Evolutionary conservation across 2,329 filamentous ascomycete species (phyloP), one percentile per base, ranked within the genome.

Genomic region (Stachybotrys elegans): DNA sequence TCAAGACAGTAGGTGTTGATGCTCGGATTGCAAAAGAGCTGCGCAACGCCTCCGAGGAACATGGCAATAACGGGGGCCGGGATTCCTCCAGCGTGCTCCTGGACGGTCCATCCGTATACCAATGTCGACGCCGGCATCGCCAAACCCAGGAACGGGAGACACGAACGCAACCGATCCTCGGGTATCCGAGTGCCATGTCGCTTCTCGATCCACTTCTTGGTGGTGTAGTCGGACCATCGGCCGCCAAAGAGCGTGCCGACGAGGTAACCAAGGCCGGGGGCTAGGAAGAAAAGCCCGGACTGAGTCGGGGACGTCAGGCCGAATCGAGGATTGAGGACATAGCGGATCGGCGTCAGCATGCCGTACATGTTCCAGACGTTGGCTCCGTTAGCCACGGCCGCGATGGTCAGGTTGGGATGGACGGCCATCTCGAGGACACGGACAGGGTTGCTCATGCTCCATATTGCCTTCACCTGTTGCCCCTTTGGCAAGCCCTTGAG

Each of bases 1-100:
- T 93, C 87, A 32, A 93, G 65, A 59, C 86, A 91, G 64, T 93
- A 91, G 0, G 86, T 87, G 60, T 91, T 90, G 48, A 91, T 61
- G 38, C 77, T 80, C 0, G 85, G 85, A 56, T 89, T 90, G 54
- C 83, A 86, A 56, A 88, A 86, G 6, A 90, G 67, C 61, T 90
- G 84, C 0, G 22, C 38, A 2, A 40, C 38, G 22, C 21, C 38
- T 9, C 21, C 27, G 22, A 40, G 29, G n/a, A 40, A 40, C 6
- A 23, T 23, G 8, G 38, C 19, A n/a, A 40, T 23, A 4, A 40
- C 19, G 11, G 38, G 38, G 13, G 29, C n/a, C 9, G 38, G 22
- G 17, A 40, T 13, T 6, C 38, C 38, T 9, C 38, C 38, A n/a
- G 29, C 38, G 6, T 40, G 22, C 9, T 40, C 27, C 38, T 40